These are phyloP conservation scores for Panaeolus papilionaceus DNA, from an alignment of 768 basidiomycete species.

Conservation along the genomic window DNA sequence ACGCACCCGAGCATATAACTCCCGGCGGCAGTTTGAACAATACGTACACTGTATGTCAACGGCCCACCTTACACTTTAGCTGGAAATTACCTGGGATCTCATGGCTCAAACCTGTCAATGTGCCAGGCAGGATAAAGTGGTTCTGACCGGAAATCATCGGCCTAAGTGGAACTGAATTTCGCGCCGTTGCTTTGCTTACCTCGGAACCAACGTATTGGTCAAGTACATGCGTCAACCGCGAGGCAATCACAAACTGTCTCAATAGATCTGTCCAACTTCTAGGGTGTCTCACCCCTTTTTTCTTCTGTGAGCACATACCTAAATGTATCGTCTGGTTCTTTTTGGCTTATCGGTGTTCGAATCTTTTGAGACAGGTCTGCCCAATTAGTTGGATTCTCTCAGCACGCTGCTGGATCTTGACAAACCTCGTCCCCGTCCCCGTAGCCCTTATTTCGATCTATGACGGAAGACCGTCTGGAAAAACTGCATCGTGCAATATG, in stretches of 20 bases:
- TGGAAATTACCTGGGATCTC: background rate
- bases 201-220: background rate
- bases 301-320: slow-evolving; percentile 4
- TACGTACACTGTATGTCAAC: slow-evolving; percentile 4
- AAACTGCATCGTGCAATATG: background rate
- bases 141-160: slow-evolving; percentile 3
- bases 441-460: background rate
- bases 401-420: background rate
- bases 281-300: slow-evolving; percentile 8
- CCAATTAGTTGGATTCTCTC: slow-evolving; percentile 11
- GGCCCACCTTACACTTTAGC: background rate
- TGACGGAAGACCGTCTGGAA: slow-evolving; percentile 2
- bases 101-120: background rate
- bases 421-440: background rate
- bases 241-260: background rate
- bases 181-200: background rate
- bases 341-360: slow-evolving; percentile 5
- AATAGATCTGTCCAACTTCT: background rate
- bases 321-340: background rate
- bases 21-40: slow-evolving; percentile 6
- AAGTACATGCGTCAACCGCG: slow-evolving; percentile 1
- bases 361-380: slow-evolving; percentile 10
- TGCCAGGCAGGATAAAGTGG: background rate
- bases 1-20: background rate
- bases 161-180: background rate